Percentiles rank a stretch among this genome's conserved stretches.
Evolutionary conservation across 805 yeast species (phyloP).

Genomic region (Candida nemodendra): DNA sequence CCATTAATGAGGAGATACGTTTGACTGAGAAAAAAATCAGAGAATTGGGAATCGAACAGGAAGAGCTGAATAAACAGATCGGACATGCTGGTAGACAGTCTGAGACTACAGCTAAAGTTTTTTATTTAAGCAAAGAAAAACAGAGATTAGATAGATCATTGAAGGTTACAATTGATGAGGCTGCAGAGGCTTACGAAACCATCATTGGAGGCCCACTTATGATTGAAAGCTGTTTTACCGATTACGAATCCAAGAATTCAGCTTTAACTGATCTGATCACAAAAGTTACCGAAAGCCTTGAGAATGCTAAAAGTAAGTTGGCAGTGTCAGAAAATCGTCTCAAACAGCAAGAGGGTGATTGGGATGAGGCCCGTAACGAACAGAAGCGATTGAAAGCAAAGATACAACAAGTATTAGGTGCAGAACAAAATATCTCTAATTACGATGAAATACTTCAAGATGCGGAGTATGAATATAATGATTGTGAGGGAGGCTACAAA

Average conservation of each 20-base stretch:
- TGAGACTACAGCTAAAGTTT: constrained; percentile 55
- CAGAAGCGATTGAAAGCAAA: constrained; percentile 9
- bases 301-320: constrained; percentile 3
- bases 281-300: constrained; percentile 1
- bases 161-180: not conserved
- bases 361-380: constrained; percentile 11
- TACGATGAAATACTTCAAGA: constrained; percentile 52
- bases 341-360: constrained; percentile 9
- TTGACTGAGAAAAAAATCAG: constrained; percentile 37
- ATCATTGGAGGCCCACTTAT: constrained; percentile 2
- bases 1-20: constrained; percentile 36
- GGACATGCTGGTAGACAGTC: constrained; percentile 54
- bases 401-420: constrained; percentile 33
- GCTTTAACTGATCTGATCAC: not conserved
- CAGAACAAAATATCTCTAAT: constrained; percentile 39
- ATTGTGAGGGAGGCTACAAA: constrained; percentile 63
- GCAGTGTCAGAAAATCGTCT: constrained; percentile 6
- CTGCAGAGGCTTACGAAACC: constrained; percentile 3
- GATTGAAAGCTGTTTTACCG: constrained; percentile 1
- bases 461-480: constrained; percentile 60
- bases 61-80: constrained; percentile 50
- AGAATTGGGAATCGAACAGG: constrained; percentile 45
- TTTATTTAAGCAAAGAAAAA: constrained; percentile 22
- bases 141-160: constrained; percentile 4
- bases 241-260: not conserved